Evolutionary conservation across 768 basidiomycete species (phyloP).

Genomic region (Mycena rebaudengoi): DNA sequence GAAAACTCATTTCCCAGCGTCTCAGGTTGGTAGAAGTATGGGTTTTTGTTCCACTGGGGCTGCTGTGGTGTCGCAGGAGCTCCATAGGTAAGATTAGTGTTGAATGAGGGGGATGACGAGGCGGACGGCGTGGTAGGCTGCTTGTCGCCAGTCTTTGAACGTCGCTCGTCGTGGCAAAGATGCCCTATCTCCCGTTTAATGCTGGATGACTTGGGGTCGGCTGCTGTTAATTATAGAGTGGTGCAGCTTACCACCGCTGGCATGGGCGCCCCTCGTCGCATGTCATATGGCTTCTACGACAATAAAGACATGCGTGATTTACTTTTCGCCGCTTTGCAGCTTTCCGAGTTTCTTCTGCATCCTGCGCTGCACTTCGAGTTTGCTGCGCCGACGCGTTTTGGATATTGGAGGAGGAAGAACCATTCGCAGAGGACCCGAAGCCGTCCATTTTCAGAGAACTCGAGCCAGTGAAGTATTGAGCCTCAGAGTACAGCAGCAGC

Average conservation of each 20-base stretch:
- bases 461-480: too few species aligned
- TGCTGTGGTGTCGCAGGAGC: conserved; percentile 38
- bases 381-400: not conserved
- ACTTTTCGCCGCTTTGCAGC: conserved; percentile 80
- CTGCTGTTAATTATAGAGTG: not conserved
- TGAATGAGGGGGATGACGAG: conserved; percentile 35
- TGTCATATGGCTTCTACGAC: conserved; percentile 91
- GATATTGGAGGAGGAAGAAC: not conserved
- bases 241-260: conserved; percentile 81
- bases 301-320: conserved; percentile 94
- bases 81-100: conserved; percentile 30
- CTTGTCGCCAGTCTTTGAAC: conserved; percentile 60
- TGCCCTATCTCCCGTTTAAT: conserved; percentile 98
- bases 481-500: too few species aligned
- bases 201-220: conserved; percentile 48
- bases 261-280: conserved; percentile 92
- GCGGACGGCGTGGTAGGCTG: conserved; percentile 32
- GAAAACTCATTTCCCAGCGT: conserved; percentile 85
- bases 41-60: conserved; percentile 67
- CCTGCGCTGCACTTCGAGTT: conserved; percentile 19
- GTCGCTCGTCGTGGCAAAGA: conserved; percentile 89
- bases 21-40: conserved; percentile 76
- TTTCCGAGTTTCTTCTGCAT: conserved; percentile 57
- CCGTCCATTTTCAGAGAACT: conserved; percentile 26
- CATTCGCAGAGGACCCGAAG: conserved; percentile 13